Evolutionary conservation across 176 grass and related monocot genomes (phyloP).

Genomic region (Cenchrus fungigraminus): DNA sequence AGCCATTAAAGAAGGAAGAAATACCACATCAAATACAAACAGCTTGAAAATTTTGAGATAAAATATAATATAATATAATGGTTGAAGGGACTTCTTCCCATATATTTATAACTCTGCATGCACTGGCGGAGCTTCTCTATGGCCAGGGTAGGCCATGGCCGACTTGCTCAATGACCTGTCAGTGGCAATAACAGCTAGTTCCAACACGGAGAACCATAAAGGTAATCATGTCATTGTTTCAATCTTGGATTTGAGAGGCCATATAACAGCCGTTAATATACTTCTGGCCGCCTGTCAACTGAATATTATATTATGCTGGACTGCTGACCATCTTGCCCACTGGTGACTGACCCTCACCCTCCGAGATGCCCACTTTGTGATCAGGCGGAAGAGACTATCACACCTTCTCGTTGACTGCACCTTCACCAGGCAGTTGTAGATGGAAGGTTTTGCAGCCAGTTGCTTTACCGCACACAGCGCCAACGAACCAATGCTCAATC

Average conservation of each 20-base stretch:
- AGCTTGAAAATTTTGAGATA: conserved; percentile 7
- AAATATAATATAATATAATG: neutral
- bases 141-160: no score
- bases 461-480: no score
- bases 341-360: no score
- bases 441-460: no score
- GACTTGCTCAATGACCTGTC: neutral
- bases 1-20: conserved; percentile 31
- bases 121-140: no score
- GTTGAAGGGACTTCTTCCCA: conserved; percentile 17
- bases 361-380: no score
- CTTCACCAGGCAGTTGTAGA: no score
- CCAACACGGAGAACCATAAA: neutral
- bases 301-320: neutral
- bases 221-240: conserved; percentile 6
- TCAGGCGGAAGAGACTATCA: no score
- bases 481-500: no score
- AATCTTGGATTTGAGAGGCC: neutral
- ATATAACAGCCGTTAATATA: neutral
- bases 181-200: neutral
- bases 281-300: neutral
- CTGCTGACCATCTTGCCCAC: no score
- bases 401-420: no score
- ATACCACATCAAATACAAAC: conserved; percentile 3
- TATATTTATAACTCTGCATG: neutral